Conservation (phyloP, 2,329 filamentous ascomycete species). For the Ophiostoma australiae region DNA sequence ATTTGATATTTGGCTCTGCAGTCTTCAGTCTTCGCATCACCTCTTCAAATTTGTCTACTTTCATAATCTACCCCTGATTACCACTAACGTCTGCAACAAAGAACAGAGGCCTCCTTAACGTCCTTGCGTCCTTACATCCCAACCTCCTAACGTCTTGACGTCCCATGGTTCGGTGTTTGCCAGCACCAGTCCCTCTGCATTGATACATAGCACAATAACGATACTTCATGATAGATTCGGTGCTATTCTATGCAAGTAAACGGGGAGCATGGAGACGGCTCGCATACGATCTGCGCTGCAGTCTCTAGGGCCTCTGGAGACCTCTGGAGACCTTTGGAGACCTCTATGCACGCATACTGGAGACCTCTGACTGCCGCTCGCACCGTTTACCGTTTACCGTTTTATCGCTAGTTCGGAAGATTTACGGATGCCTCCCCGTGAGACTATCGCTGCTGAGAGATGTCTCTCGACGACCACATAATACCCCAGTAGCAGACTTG, state of each 20-base stretch:
- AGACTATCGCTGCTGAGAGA: background rate
- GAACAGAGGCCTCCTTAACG: slow-evolving; percentile 8
- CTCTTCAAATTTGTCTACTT: background rate
- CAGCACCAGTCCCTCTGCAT: background rate
- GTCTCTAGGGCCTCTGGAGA: background rate
- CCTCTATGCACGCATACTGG: background rate
- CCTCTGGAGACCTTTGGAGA: background rate
- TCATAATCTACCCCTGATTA: background rate
- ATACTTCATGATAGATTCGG: background rate
- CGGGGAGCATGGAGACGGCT: background rate
- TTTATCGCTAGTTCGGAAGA: slow-evolving; percentile 8
- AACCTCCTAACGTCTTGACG: background rate
- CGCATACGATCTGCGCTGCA: background rate
- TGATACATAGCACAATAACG: background rate
- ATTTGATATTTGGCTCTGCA: background rate
- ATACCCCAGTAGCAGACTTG: background rate
- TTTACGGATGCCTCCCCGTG: slow-evolving; percentile 10
- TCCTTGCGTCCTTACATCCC: background rate
- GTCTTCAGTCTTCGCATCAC: background rate
- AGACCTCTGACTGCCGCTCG: background rate
- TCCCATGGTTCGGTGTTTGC: background rate
- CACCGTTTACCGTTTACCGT: background rate
- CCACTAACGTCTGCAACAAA: background rate
- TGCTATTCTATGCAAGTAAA: background rate
- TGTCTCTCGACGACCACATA: background rate